A percentile compares a stretch with the other conserved stretches of the same genome.
phyloP scores from a whole-genome alignment of 306 rosid genomes.

The Psophocarpus tetragonolobus region DNA sequence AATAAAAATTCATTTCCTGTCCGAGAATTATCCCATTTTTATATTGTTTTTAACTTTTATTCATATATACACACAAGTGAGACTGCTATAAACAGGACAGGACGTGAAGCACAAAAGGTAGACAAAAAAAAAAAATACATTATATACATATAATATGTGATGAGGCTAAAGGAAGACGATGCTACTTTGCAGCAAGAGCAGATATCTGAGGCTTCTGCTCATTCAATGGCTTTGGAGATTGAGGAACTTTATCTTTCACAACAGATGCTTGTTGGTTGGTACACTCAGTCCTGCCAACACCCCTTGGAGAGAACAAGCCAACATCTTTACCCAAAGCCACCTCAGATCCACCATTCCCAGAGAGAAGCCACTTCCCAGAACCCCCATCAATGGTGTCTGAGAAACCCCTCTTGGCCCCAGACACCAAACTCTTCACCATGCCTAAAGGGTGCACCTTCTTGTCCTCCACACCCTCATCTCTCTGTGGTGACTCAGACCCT shows the following conservation, averaged over 20 bases:
- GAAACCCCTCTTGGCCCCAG: slow-evolving; percentile 90
- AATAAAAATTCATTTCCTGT: not conserved
- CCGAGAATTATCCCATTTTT: not conserved
- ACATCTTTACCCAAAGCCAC: slow-evolving; percentile 51
- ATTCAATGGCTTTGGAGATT: slow-evolving; percentile 60
- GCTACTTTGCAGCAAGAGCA: slow-evolving; percentile 74
- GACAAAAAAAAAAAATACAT: slow-evolving; percentile 1
- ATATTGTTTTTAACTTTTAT: not conserved
- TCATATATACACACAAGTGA: not conserved
- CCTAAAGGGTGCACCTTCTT: slow-evolving; percentile 32
- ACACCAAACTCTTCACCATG: slow-evolving; percentile 53
- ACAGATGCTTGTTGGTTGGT: slow-evolving; percentile 46
- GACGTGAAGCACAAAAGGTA: not conserved
- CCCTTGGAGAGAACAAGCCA: slow-evolving; percentile 64
- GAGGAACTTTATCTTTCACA: slow-evolving; percentile 58
- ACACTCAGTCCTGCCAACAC: slow-evolving; percentile 42
- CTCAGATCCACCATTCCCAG: slow-evolving; percentile 74
- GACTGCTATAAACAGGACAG: not conserved
- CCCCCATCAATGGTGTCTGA: slow-evolving; percentile 79
- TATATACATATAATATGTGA: not conserved
- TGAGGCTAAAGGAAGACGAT: slow-evolving; percentile 4
- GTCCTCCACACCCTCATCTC: slow-evolving; percentile 44
- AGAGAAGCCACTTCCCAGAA: slow-evolving; percentile 69
- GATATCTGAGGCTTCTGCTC: slow-evolving; percentile 75
- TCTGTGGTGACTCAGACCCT: slow-evolving; percentile 79